phyloP scores from a whole-genome alignment of 768 basidiomycete genomes.

The Suillus ampliporus region DNA sequence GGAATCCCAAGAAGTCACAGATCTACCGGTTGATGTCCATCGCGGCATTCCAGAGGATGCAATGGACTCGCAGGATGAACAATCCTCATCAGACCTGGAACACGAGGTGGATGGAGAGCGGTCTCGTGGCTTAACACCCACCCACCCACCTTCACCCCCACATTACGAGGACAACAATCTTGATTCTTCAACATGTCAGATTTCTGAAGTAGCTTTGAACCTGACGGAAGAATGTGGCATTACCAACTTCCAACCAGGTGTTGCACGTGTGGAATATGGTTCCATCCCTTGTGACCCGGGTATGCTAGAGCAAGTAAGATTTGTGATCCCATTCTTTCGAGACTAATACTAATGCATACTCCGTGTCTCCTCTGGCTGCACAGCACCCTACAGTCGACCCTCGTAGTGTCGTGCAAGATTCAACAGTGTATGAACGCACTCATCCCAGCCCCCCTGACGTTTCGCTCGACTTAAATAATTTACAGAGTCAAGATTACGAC shows the following conservation, averaged over 20 bases:
- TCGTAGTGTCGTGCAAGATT: background rate
- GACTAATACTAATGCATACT: background rate
- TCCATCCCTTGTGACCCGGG: background rate
- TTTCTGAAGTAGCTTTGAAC: background rate
- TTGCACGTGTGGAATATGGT: background rate
- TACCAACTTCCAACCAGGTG: background rate
- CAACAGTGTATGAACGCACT: background rate
- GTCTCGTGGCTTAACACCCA: too few relatives aligned
- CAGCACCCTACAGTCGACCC: background rate
- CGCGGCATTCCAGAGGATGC: too few relatives aligned
- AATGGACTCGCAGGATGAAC: background rate
- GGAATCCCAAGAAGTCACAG: background rate
- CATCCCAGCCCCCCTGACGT: background rate
- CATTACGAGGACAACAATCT: background rate
- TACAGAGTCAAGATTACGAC: background rate
- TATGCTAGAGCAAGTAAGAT: constrained; percentile 5
- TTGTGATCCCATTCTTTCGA: background rate
- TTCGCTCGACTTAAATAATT: background rate
- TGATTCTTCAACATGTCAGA: background rate
- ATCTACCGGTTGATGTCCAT: background rate
- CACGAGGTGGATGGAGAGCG: background rate
- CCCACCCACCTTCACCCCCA: background rate
- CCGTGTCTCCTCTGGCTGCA: background rate
- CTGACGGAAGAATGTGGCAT: background rate
- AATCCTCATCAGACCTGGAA: background rate